Evolutionary conservation across 352 stramenopile genomes (phyloP).

Genomic region (Phytophthora pistaciae): DNA sequence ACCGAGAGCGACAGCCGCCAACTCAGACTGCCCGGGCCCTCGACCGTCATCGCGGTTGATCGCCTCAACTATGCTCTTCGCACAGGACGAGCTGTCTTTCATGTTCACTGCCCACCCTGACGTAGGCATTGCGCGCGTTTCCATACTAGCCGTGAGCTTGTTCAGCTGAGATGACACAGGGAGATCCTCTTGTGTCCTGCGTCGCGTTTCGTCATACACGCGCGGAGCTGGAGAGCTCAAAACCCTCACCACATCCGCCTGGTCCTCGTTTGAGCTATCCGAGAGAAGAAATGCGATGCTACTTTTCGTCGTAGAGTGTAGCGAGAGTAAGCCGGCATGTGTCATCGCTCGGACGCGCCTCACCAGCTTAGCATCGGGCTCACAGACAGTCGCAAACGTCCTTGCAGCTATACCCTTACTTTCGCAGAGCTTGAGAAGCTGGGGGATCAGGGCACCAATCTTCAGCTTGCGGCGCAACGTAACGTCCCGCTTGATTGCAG

Average conservation of each 20-base stretch:
- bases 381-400: neutral
- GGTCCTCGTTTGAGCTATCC: neutral
- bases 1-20: neutral
- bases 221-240: neutral
- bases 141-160: neutral
- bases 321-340: neutral
- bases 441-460: constrained; percentile 10
- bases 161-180: neutral
- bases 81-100: neutral
- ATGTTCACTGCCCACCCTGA: neutral
- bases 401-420: neutral
- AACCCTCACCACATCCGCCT: neutral
- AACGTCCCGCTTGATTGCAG: constrained; percentile 12
- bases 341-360: neutral
- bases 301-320: neutral
- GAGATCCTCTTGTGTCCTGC: neutral
- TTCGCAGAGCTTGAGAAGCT: constrained; percentile 1
- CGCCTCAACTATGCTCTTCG: constrained; percentile 6
- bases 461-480: constrained; percentile 14
- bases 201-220: neutral
- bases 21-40: neutral
- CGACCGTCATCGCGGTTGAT: constrained; percentile 8
- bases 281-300: constrained; percentile 3
- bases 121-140: neutral
- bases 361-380: neutral